A percentile compares a stretch with the other conserved stretches of the same genome.
phyloP scores from a whole-genome alignment of 805 yeast species.

The Metschnikowia peoriensis region DNA sequence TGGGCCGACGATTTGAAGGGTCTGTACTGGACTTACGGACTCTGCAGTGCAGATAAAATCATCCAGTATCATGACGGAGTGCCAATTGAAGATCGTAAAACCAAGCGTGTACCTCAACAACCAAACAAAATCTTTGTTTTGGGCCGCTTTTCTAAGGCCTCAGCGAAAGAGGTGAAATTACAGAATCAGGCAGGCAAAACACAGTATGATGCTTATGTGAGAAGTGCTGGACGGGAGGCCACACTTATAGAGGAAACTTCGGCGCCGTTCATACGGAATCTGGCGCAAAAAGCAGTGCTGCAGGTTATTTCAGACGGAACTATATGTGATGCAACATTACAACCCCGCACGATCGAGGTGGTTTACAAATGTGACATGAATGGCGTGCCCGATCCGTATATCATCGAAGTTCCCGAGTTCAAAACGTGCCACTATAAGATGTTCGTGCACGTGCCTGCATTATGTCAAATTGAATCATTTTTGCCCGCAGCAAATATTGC shows the following conservation, averaged over 20 bases:
- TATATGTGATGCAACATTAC: slow-evolving; percentile 56
- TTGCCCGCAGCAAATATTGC: slow-evolving; percentile 21
- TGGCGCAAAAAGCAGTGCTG: slow-evolving; percentile 30
- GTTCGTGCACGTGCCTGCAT: slow-evolving; percentile 46
- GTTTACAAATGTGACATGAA: slow-evolving; percentile 53
- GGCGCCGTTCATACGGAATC: slow-evolving; percentile 18
- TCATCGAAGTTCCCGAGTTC: slow-evolving; percentile 48
- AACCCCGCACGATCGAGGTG: slow-evolving; percentile 52
- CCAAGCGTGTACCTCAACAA: slow-evolving; percentile 24
- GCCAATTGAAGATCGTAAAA: slow-evolving; percentile 20
- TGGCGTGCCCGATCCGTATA: slow-evolving; percentile 13
- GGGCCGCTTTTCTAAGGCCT: slow-evolving; percentile 29
- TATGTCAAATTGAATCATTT: slow-evolving; percentile 45
- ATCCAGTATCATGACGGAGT: slow-evolving; percentile 47
- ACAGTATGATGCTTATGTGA: slow-evolving; percentile 14
- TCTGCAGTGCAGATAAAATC: slow-evolving; percentile 48
- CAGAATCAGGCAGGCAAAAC: slow-evolving; percentile 22
- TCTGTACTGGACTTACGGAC: slow-evolving; percentile 56
- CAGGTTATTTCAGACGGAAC: slow-evolving; percentile 48
- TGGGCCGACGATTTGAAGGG: slow-evolving; percentile 23
- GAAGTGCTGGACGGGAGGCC: slow-evolving; percentile 25
- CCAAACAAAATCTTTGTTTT: slow-evolving; percentile 36
- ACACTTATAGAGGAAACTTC: slow-evolving; percentile 19
- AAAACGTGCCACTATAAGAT: slow-evolving; percentile 59
- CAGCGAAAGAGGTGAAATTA: slow-evolving; percentile 9